Evolutionary conservation across 768 basidiomycete species (phyloP).

Genomic region (Suillus discolor): DNA sequence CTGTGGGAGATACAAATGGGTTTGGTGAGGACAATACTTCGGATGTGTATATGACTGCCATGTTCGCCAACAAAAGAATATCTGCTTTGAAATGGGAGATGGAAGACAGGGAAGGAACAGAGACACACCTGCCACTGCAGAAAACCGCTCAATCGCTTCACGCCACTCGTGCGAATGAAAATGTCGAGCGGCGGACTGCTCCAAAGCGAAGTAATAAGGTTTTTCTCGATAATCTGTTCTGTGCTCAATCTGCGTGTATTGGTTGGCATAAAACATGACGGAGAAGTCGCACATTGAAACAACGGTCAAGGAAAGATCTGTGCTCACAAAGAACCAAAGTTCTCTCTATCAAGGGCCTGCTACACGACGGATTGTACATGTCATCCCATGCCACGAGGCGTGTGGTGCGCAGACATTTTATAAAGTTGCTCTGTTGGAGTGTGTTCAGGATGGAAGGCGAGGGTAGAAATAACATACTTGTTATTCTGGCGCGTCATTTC

Average conservation of each 20-base stretch:
- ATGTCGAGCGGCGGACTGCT: constrained; percentile 86
- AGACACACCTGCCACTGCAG: constrained; percentile 90
- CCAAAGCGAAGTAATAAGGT: constrained; percentile 63
- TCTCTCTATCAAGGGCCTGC: constrained; percentile 34
- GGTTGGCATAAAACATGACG: not conserved
- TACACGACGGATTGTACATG: constrained; percentile 49
- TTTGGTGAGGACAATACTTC: not conserved
- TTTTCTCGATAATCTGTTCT: constrained; percentile 37
- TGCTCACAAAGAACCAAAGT: constrained; percentile 29
- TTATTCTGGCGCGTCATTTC: constrained; percentile 71
- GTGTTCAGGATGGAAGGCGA: constrained; percentile 4
- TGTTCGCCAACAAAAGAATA: constrained; percentile 30
- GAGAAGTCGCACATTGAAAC: constrained; percentile 8
- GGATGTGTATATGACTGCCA: not conserved
- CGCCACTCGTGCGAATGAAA: constrained; percentile 89
- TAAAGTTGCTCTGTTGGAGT: constrained; percentile 58
- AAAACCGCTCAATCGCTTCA: constrained; percentile 85
- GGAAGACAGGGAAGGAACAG: constrained; percentile 11
- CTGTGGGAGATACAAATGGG: constrained; percentile 38
- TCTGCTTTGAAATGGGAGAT: constrained; percentile 38
- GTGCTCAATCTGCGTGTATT: not conserved
- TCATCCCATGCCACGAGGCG: constrained; percentile 88
- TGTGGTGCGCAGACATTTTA: constrained; percentile 95
- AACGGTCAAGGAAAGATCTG: not conserved
- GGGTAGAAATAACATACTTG: constrained; percentile 45